phyloP scores from a whole-genome alignment of 352 stramenopile species.

The Phytophthora sp. region DNA sequence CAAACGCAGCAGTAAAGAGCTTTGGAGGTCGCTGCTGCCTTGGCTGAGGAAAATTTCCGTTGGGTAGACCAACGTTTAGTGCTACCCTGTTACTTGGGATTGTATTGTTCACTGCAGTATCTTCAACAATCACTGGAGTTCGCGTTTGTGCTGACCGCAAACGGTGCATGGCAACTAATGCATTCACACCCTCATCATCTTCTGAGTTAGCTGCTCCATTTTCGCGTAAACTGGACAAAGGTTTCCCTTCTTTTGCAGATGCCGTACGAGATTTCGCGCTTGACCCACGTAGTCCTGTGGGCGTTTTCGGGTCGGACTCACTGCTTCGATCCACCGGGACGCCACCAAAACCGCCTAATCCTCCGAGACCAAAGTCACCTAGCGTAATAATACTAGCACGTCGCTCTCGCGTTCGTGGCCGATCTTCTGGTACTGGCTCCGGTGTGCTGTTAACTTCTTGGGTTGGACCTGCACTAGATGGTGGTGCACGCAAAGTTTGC shows the following conservation, averaged over 20 bases:
- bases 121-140: conserved; percentile 19
- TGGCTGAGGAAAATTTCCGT: background rate
- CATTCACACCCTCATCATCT: conserved; percentile 8
- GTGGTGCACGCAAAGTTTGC: conserved; percentile 12
- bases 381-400: conserved; percentile 38
- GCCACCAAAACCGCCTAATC: conserved; percentile 5
- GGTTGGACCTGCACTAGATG: background rate
- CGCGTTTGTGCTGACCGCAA: conserved; percentile 12
- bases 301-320: conserved; percentile 1
- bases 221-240: conserved; percentile 12
- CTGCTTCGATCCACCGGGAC: conserved; percentile 1
- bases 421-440: background rate
- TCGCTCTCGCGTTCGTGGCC: conserved; percentile 10
- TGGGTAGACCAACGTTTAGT: conserved; percentile 2
- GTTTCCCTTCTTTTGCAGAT: conserved; percentile 11
- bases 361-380: conserved; percentile 26
- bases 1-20: conserved; percentile 1
- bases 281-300: conserved; percentile 8
- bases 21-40: conserved; percentile 9
- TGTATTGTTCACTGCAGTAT: background rate
- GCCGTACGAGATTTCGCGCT: conserved; percentile 28
- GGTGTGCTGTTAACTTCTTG: background rate
- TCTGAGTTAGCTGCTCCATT: background rate
- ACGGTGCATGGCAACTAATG: conserved; percentile 24
- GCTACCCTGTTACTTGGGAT: background rate